Conservation (phyloP, 495 filamentous ascomycete species). For the Aspergillus coremiiformis region DNA sequence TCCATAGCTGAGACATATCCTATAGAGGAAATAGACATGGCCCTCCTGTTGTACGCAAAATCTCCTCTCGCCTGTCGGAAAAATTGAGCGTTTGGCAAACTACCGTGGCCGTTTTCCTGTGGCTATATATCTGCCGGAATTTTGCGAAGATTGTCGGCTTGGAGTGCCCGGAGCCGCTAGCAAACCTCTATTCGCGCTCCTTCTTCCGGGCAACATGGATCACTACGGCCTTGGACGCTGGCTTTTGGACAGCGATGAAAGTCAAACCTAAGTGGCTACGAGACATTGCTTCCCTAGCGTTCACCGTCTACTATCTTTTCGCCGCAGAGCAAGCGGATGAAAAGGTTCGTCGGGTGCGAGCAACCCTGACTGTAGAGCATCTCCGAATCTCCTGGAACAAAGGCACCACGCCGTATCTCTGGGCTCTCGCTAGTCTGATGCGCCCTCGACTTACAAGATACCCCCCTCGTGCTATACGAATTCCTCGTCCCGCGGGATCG, state of each 20-base stretch:
- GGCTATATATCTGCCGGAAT: constrained; percentile 86
- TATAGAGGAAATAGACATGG: constrained; percentile 78
- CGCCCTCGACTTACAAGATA: constrained; percentile 74
- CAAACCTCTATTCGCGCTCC: constrained; percentile 87
- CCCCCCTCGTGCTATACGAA: constrained; percentile 70
- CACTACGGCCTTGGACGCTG: constrained; percentile 87
- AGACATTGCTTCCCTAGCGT: constrained; percentile 73
- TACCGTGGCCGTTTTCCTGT: constrained; percentile 78
- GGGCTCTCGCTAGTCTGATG: constrained; percentile 57
- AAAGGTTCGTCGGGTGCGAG: constrained; percentile 89
- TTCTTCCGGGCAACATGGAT: constrained; percentile 99
- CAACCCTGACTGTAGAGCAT: constrained; percentile 82
- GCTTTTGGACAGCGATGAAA: constrained; percentile 97
- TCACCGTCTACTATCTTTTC: constrained; percentile 81
- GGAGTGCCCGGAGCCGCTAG: constrained; percentile 86
- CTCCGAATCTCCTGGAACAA: constrained; percentile 95
- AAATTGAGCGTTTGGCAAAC: constrained; percentile 83
- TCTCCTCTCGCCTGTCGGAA: constrained; percentile 62
- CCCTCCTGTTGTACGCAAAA: constrained; percentile 62
- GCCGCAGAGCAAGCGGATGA: constrained; percentile 93
- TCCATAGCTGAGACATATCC: neutral
- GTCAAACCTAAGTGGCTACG: constrained; percentile 74
- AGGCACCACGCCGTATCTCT: constrained; percentile 73
- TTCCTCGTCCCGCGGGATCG: constrained; percentile 69
- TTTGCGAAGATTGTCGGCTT: constrained; percentile 87